A percentile compares a stretch with the other conserved stretches of the same genome.
Evolutionary conservation across 2,329 filamentous ascomycete genomes (phyloP).

Genomic region (Ceratocystis cubensis): DNA sequence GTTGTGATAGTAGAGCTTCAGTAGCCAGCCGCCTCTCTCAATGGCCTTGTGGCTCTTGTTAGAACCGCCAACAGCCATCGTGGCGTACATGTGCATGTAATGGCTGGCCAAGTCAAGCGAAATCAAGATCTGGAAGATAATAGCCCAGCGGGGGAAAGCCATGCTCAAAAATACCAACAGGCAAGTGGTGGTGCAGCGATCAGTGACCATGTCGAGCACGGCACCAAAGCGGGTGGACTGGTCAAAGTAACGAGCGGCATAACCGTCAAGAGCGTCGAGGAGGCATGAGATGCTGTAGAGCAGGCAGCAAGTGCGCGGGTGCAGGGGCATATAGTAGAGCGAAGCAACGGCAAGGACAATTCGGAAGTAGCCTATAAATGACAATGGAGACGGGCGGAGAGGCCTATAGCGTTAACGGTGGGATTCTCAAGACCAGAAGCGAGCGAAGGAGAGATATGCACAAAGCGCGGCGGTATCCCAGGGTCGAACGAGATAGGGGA

Average conservation of each 20-base stretch:
- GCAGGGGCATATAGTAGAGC: conserved; percentile 97
- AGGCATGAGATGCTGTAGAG: conserved; percentile 91
- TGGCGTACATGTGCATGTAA: conserved; percentile 99
- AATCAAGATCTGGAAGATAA: conserved; percentile 88
- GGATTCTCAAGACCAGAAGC: not conserved
- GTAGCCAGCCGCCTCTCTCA: conserved; percentile 72
- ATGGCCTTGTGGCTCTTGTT: conserved; percentile 86
- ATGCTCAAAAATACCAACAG: conserved; percentile 88
- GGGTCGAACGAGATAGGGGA: not conserved
- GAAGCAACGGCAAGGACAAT: conserved; percentile 77
- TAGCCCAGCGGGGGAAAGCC: conserved; percentile 86
- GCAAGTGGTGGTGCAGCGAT: conserved; percentile 92
- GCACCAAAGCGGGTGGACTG: conserved; percentile 94
- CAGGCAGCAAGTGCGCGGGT: conserved; percentile 86
- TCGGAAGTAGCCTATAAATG: conserved; percentile 53
- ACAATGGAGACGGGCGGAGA: not conserved
- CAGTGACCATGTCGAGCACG: conserved; percentile 97
- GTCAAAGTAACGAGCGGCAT: conserved; percentile 66
- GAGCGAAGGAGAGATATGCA: not conserved
- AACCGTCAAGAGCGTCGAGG: conserved; percentile 87
- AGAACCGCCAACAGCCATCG: conserved; percentile 71
- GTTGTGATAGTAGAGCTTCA: conserved; percentile 96
- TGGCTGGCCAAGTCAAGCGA: conserved; percentile 87
- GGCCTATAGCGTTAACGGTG: not conserved
- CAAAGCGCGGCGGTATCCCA: not conserved